Evolutionary conservation across 148 eudicot species (phyloP).

Genomic region (Drosera capensis): DNA sequence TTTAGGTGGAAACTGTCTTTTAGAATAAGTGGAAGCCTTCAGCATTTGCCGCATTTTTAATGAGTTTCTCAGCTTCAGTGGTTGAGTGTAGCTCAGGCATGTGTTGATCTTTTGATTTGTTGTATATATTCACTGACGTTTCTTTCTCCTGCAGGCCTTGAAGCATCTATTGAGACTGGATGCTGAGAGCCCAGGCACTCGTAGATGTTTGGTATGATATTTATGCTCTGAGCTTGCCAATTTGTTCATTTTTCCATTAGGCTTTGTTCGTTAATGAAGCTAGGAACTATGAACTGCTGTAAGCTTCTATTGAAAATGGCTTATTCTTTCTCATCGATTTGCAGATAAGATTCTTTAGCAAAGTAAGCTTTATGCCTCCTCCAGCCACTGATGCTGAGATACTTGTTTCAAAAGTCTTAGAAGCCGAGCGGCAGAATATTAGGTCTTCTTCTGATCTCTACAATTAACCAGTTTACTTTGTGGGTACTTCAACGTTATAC

Average conservation of each 20-base stretch:
- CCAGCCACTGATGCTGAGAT: constrained; percentile 61
- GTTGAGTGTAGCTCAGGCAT: background rate
- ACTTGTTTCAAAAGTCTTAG: constrained; percentile 67
- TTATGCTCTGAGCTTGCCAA: background rate
- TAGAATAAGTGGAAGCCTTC: no score
- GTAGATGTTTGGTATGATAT: constrained; percentile 74
- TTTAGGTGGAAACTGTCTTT: no score
- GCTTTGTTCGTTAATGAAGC: background rate
- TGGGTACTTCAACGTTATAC: background rate
- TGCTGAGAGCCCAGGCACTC: constrained; percentile 71
- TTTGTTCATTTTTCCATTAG: background rate
- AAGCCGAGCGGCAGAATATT: constrained; percentile 66
- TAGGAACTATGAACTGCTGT: background rate
- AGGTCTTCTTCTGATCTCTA: constrained; percentile 30
- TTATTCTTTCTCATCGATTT: constrained; percentile 5
- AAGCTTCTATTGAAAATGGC: background rate
- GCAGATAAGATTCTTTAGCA: constrained; percentile 75
- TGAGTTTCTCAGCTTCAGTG: background rate
- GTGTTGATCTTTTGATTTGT: background rate
- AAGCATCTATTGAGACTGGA: constrained; percentile 78
- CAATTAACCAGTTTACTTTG: background rate
- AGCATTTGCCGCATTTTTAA: no score
- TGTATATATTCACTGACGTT: background rate
- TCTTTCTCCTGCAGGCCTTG: constrained; percentile 45
- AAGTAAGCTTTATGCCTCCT: constrained; percentile 62